These are phyloP conservation scores for Colletotrichum falcatum DNA, from an alignment of 2,329 filamentous ascomycete genomes.

Conservation along the genomic window DNA sequence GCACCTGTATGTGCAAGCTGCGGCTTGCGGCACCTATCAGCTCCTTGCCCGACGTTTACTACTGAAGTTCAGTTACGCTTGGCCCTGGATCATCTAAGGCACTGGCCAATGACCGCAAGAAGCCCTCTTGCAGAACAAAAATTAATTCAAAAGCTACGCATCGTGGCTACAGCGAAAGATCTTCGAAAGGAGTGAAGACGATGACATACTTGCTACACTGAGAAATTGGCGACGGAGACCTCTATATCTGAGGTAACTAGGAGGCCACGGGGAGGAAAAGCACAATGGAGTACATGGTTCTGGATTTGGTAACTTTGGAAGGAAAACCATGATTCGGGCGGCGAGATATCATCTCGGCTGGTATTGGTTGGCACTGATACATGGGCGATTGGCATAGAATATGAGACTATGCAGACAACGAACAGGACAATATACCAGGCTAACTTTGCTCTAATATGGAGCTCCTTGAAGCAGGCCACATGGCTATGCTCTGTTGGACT, in stretches of 20 bases:
- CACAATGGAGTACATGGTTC: not conserved
- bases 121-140: conserved; percentile 21
- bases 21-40: conserved; percentile 24
- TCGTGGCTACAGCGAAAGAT: conserved; percentile 8
- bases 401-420: conserved; percentile 20
- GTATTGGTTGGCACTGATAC: not conserved
- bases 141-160: conserved; percentile 24
- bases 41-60: conserved; percentile 14
- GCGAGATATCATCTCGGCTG: not conserved
- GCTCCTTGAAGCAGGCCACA: not conserved
- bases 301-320: not conserved
- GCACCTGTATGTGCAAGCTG: conserved; percentile 26
- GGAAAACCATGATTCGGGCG: not conserved
- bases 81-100: conserved; percentile 34
- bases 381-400: not conserved
- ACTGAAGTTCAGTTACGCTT: conserved; percentile 37
- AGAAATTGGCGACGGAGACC: not conserved
- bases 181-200: not conserved
- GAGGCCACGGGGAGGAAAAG: not conserved
- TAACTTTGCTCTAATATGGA: not conserved
- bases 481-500: conserved; percentile 18
- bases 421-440: conserved; percentile 23
- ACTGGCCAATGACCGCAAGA: conserved; percentile 21
- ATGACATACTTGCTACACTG: conserved; percentile 2
- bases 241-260: not conserved